Conservation (phyloP, 2,329 filamentous ascomycete genomes). For the Aspergillus sp. region DNA sequence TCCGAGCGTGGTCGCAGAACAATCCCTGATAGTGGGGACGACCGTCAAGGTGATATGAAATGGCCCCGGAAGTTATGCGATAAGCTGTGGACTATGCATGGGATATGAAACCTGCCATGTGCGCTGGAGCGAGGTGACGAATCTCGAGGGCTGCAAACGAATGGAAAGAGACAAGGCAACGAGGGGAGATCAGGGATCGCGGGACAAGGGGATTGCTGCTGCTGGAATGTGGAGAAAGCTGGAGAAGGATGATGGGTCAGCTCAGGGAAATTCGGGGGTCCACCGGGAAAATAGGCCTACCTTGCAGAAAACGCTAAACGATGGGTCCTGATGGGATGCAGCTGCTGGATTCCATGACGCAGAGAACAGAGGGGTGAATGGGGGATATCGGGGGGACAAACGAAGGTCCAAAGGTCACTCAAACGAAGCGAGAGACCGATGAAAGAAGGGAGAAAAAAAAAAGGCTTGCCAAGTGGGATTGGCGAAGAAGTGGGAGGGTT, state of each 20-base stretch:
- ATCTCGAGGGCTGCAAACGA: constrained; percentile 5
- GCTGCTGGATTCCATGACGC: background rate
- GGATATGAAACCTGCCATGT: constrained; percentile 12
- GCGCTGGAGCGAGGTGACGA: background rate
- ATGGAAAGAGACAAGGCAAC: constrained; percentile 8
- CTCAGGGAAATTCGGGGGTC: background rate
- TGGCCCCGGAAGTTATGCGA: constrained; percentile 8
- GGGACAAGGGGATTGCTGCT: background rate
- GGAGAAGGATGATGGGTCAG: constrained; percentile 9
- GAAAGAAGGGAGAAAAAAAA: background rate
- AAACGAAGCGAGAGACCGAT: background rate
- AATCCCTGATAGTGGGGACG: constrained; percentile 5
- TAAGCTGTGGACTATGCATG: constrained; percentile 11
- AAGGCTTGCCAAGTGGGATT: background rate
- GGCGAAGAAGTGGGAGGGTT: background rate
- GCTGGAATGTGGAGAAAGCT: constrained; percentile 8
- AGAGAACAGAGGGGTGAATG: background rate
- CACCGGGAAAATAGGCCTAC: constrained; percentile 4
- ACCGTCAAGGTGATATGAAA: background rate
- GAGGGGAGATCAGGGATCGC: constrained; percentile 8
- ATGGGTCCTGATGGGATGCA: background rate
- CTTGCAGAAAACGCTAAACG: constrained; percentile 1
- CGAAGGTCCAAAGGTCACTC: background rate
- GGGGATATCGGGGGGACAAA: background rate
- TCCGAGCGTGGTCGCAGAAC: background rate